Evolutionary conservation across 2,329 filamentous ascomycete species (phyloP).

Genomic region (Penicillium griseofulvum): DNA sequence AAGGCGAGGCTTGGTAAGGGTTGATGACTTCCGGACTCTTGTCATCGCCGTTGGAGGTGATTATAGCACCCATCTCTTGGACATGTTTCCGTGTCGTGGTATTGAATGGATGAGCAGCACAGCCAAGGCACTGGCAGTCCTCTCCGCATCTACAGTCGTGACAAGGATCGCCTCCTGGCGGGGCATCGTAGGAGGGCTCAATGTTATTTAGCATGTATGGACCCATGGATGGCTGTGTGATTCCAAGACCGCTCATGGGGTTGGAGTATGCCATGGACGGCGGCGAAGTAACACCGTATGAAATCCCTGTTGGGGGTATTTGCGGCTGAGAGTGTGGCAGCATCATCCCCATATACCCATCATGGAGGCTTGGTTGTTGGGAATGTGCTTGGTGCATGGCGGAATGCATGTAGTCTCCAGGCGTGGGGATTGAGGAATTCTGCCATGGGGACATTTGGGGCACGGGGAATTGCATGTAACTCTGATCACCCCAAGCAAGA

Average conservation of each 20-base stretch:
- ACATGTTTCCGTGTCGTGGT: conserved; percentile 46
- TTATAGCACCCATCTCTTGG: conserved; percentile 46
- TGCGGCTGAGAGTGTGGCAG: neutral
- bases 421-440: conserved; percentile 14
- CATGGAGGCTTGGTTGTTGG: neutral
- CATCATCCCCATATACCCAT: conserved; percentile 3
- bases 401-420: conserved; percentile 15
- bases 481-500: conserved; percentile 11
- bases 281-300: conserved; percentile 11
- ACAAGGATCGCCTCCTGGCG: conserved; percentile 19
- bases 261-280: conserved; percentile 14
- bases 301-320: neutral
- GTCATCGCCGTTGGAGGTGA: conserved; percentile 35
- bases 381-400: neutral
- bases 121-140: conserved; percentile 47
- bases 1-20: conserved; percentile 22
- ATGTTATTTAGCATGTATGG: conserved; percentile 9
- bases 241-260: conserved; percentile 16
- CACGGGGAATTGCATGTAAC: conserved; percentile 16
- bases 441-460: conserved; percentile 25
- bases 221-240: conserved; percentile 17
- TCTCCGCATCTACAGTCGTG: conserved; percentile 46
- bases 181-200: conserved; percentile 10
- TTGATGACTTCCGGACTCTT: conserved; percentile 20
- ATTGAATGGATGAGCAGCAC: conserved; percentile 48